Evolutionary conservation across 495 filamentous ascomycete species (phyloP).

Genomic region (Hypoxylon lienhwacheense): DNA sequence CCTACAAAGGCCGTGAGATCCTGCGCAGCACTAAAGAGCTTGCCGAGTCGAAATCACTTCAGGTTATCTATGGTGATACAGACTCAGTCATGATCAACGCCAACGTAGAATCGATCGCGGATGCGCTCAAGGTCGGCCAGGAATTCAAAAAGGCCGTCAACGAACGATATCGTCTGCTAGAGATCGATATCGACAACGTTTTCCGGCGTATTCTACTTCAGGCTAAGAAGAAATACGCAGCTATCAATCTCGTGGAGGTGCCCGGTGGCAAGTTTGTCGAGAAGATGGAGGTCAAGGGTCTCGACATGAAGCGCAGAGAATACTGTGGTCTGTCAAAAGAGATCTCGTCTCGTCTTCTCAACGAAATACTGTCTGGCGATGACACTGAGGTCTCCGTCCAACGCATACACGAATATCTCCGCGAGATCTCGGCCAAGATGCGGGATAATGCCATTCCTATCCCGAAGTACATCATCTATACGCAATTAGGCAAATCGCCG

Average conservation of each 20-base stretch:
- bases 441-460: conserved; percentile 69
- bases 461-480: conserved; percentile 94
- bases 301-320: conserved; percentile 96
- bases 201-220: conserved; percentile 92
- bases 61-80: conserved; percentile 97
- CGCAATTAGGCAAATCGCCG: conserved; percentile 92
- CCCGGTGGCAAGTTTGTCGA: conserved; percentile 86
- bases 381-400: conserved; percentile 86
- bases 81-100: conserved; percentile 99
- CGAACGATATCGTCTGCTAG: conserved; percentile 82
- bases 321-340: conserved; percentile 95
- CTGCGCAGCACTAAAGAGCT: conserved; percentile 91
- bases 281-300: conserved; percentile 95
- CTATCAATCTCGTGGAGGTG: conserved; percentile 83
- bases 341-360: conserved; percentile 78
- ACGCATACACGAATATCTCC: conserved; percentile 89
- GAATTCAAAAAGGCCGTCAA: conserved; percentile 74
- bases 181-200: conserved; percentile 98
- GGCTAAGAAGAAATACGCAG: conserved; percentile 99
- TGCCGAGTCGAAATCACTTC: conserved; percentile 81
- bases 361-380: conserved; percentile 91
- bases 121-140: conserved; percentile 82
- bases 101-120: conserved; percentile 88
- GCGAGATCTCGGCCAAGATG: conserved; percentile 80
- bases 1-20: conserved; percentile 97